Evolutionary conservation across 2,329 filamentous ascomycete species (phyloP), one percentile per base, ranked within the genome.

Genomic region (Dendrostoma leiphaemia): DNA sequence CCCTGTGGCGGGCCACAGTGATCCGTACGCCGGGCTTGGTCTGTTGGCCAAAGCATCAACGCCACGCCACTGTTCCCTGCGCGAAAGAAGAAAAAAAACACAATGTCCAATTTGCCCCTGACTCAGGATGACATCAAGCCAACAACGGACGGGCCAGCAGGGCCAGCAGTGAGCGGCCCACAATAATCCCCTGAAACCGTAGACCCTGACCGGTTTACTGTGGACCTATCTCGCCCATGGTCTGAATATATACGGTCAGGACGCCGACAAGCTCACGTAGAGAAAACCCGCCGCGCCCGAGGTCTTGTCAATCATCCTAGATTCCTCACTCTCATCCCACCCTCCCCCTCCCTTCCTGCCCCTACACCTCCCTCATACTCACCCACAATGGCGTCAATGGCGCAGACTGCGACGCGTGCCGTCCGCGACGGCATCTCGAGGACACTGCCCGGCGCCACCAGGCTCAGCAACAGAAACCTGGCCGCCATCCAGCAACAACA

Each of bases 71-170:
- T n/a, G n/a, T n/a, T n/a, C n/a, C n/a, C n/a, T n/a, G n/a, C n/a
- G 23, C 26, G 19, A 31, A 32, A 45, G n/a, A 8, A 21, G 5
- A 31, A 46, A 3, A 34, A 31, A n/a, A 21, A n/a, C 17, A 37
- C 34, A 7, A 37, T 6, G 29, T 34, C 29, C 44, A 46, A 31
- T 46, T 46, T 23, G 44, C 44, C 43, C 44, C 23, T 46, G 19
- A 34, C 19, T 32, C 44, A 29, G 28, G 44, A 46, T 46, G 44
- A 46, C 44, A 46, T 46, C 44, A 46, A 46, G 17, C 15, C 44
- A 21, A 15, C 44, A 12, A 17, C 44, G 34, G 44, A 28, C 44
- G 32, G 44, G 29, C 44, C n/a, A 37, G 34, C 34, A 12, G 10
- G 28, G 26, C 12, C 23, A 21, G 7, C 17, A 21, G n/a, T n/a